Conservation (phyloP, 2,329 filamentous ascomycete species). For the Colletotrichum sansevieriae region DNA sequence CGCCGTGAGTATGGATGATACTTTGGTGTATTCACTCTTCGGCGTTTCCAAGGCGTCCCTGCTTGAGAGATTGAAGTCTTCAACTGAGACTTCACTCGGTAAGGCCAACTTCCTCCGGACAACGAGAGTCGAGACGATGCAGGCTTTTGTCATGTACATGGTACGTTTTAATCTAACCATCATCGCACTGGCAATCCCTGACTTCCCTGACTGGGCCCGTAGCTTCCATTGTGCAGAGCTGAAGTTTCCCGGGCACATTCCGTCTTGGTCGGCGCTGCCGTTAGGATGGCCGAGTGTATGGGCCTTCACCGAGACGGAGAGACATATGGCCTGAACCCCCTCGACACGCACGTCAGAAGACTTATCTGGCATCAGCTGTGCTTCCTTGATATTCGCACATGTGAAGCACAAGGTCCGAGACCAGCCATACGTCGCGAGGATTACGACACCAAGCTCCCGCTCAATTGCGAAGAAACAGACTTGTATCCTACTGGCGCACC, state of each 20-base stretch:
- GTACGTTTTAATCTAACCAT: conserved; percentile 57
- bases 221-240: conserved; percentile 78
- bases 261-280: conserved; percentile 77
- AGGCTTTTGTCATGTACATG: conserved; percentile 83
- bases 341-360: conserved; percentile 79
- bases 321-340: conserved; percentile 72
- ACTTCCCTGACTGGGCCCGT: conserved; percentile 43
- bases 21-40: conserved; percentile 64
- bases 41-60: conserved; percentile 67
- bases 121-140: conserved; percentile 78
- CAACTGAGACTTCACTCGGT: conserved; percentile 75
- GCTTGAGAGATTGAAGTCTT: conserved; percentile 73
- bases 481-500: conserved; percentile 60
- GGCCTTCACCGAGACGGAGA: conserved; percentile 79
- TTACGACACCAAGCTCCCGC: conserved; percentile 79
- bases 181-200: background rate
- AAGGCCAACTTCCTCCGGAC: conserved; percentile 80
- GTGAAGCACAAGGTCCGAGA: conserved; percentile 79
- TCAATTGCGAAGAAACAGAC: conserved; percentile 77
- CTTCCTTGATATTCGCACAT: conserved; percentile 81
- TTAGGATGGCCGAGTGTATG: conserved; percentile 83
- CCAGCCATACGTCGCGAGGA: conserved; percentile 80
- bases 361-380: conserved; percentile 84
- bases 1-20: conserved; percentile 73
- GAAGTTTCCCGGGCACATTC: conserved; percentile 82